Base-by-base conservation (phyloP, 1,139 yeast genomes). In the Meyerozyma carpophila region DNA sequence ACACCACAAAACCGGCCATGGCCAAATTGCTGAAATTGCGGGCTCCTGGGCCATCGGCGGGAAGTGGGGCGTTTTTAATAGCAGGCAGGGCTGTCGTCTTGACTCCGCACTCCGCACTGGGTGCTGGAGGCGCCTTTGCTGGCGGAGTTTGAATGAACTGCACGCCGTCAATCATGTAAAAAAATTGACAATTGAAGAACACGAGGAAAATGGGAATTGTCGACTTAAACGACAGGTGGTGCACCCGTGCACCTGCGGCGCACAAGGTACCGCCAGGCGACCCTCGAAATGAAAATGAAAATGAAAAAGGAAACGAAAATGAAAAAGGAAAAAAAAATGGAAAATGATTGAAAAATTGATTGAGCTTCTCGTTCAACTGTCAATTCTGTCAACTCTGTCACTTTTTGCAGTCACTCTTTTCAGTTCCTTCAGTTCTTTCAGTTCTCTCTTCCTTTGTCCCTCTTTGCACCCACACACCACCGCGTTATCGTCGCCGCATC, bases 31-130 rank as follows among this genome's bases (percentile, higher is more conserved):
- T 78, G 66, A 90, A 89, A 54, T 82, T 79, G 57, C 80, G 81
- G 37, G 90, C 74, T 25, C 95, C 91, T 6, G 96, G 89, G 37
- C 96, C 97, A 62, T 89, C 97, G 7, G 95, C 96, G 32, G 95
- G 90, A 51, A 88, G 72, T 21, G 91, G 91, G 9, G 94, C 95
- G 62, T 89, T 89, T 55, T 84, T 79, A 61, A 89, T 89, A 10
- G 94, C 70, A 31, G 95, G 95, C 42, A 74, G 65, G 41, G 68
- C 79, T 38, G 86, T 79, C 48, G 90, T 82, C 54, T 71, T 65
- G 41, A 83, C 77, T 14, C 93, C 93, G 47, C 68, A 69, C 45
- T 65, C 76, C 36, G 66, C 67, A 36, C 75, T 58, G 13, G 79
- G 68, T 32, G 79, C 69, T 26, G 81, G 79, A 43, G 73, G 78